A percentile compares a stretch with the other conserved stretches of the same genome.
Evolutionary conservation across 352 stramenopile species (phyloP).

Genomic region (Phytophthora cryptogea): DNA sequence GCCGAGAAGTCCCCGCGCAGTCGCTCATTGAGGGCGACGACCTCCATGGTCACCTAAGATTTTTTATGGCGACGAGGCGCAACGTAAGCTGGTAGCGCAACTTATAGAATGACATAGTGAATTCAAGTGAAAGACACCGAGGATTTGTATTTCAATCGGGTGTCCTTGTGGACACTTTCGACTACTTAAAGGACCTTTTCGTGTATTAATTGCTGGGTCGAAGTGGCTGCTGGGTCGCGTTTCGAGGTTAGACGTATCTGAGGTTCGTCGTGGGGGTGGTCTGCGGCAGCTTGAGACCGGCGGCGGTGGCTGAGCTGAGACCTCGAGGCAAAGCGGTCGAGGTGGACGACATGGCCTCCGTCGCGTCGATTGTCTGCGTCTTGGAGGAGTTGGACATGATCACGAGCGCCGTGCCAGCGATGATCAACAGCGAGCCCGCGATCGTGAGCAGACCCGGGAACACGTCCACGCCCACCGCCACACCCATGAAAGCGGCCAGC

Average conservation of each 20-base stretch:
- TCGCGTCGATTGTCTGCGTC: slow-evolving; percentile 87
- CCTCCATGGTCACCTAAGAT: slow-evolving; percentile 47
- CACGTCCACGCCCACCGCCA: slow-evolving; percentile 70
- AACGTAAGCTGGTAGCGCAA: slow-evolving; percentile 14
- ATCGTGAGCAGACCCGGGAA: slow-evolving; percentile 79
- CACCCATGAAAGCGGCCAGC: slow-evolving; percentile 74
- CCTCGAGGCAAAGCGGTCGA: slow-evolving; percentile 48
- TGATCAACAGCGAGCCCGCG: slow-evolving; percentile 63
- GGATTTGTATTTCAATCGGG: neutral
- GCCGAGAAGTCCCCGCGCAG: slow-evolving; percentile 64
- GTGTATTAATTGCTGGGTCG: slow-evolving; percentile 1
- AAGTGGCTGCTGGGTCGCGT: neutral
- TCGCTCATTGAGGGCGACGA: slow-evolving; percentile 68
- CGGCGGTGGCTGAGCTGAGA: slow-evolving; percentile 34
- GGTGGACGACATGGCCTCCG: slow-evolving; percentile 62
- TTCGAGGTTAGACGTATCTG: slow-evolving; percentile 28
- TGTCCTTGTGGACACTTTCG: slow-evolving; percentile 24
- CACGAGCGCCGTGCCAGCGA: slow-evolving; percentile 70
- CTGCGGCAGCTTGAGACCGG: slow-evolving; percentile 27
- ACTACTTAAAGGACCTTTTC: neutral
- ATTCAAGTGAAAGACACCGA: slow-evolving; percentile 3
- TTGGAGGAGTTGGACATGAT: slow-evolving; percentile 75
- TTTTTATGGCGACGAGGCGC: neutral
- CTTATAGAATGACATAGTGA: neutral
- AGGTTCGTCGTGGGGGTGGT: slow-evolving; percentile 17